These are phyloP conservation scores for Botrytis galanthina DNA, from an alignment of 2,329 filamentous ascomycete species.

Conservation along the genomic window DNA sequence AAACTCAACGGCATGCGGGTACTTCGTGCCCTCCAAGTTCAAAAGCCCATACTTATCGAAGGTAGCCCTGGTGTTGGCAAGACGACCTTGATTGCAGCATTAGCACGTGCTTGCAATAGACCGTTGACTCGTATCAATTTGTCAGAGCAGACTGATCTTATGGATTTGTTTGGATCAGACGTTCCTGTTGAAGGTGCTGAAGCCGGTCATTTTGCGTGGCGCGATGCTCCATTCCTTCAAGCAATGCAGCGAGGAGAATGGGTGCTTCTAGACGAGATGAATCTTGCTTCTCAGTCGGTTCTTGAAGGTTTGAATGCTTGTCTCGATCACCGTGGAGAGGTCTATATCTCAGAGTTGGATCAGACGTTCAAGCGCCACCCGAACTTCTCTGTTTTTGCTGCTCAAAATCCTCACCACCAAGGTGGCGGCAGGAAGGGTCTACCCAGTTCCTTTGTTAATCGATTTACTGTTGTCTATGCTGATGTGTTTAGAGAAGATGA, in stretches of 20 bases:
- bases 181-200: constrained; percentile 91
- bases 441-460: constrained; percentile 93
- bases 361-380: constrained; percentile 89
- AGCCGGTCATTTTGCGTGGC: constrained; percentile 89
- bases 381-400: constrained; percentile 90
- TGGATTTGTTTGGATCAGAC: constrained; percentile 96
- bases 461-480: constrained; percentile 96
- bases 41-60: constrained; percentile 90
- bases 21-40: constrained; percentile 80
- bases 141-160: constrained; percentile 95
- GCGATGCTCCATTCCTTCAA: constrained; percentile 89
- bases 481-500: constrained; percentile 84
- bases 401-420: constrained; percentile 96
- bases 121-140: constrained; percentile 92
- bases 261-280: constrained; percentile 98
- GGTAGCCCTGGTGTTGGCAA: constrained; percentile 98
- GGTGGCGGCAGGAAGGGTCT: constrained; percentile 93
- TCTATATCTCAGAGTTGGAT: constrained; percentile 92
- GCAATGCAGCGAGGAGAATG: constrained; percentile 97
- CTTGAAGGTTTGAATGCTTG: constrained; percentile 95
- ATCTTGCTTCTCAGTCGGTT: constrained; percentile 93
- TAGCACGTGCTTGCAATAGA: constrained; percentile 76
- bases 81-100: constrained; percentile 84
- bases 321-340: constrained; percentile 91
- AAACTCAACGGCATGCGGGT: constrained; percentile 87